phyloP scores from a whole-genome alignment of 169 alveolate species.

The Plasmodium cynomolgi region DNA sequence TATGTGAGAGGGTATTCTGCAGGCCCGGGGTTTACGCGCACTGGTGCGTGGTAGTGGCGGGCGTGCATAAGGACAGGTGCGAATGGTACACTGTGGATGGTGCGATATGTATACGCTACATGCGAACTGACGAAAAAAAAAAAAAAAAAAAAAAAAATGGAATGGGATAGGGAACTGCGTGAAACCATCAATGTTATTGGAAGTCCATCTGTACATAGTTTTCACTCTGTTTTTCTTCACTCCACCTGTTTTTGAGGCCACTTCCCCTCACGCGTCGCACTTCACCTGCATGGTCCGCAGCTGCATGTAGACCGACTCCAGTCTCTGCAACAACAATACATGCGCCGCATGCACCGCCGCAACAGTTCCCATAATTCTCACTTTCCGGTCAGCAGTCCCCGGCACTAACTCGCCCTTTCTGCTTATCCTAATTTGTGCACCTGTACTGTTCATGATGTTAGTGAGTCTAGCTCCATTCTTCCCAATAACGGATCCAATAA shows the following conservation, averaged over 20 bases:
- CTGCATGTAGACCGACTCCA: slow-evolving; percentile 68
- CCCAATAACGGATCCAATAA: slow-evolving; percentile 70
- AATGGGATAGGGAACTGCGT: background rate
- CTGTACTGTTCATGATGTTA: slow-evolving; percentile 75
- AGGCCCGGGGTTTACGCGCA: background rate
- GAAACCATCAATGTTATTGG: background rate
- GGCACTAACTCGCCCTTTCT: slow-evolving; percentile 72
- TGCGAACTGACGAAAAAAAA: background rate
- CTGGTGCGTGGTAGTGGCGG: background rate
- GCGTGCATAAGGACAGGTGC: background rate
- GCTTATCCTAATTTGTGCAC: slow-evolving; percentile 74
- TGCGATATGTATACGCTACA: background rate
- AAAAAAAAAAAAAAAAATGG: background rate
- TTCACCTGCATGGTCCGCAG: slow-evolving; percentile 34
- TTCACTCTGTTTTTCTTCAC: background rate
- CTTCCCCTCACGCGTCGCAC: slow-evolving; percentile 31
- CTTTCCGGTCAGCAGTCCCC: slow-evolving; percentile 68
- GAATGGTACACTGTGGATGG: background rate
- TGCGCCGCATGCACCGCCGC: slow-evolving; percentile 78
- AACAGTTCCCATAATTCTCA: slow-evolving; percentile 67
- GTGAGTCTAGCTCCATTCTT: slow-evolving; percentile 68
- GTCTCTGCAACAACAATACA: slow-evolving; percentile 66
- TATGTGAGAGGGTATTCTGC: background rate
- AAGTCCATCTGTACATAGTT: background rate
- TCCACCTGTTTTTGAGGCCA: background rate